Evolutionary conservation across 306 rosid genomes (phyloP), one percentile per base, ranked within the genome.

Genomic region (Lathyrus sativus): DNA sequence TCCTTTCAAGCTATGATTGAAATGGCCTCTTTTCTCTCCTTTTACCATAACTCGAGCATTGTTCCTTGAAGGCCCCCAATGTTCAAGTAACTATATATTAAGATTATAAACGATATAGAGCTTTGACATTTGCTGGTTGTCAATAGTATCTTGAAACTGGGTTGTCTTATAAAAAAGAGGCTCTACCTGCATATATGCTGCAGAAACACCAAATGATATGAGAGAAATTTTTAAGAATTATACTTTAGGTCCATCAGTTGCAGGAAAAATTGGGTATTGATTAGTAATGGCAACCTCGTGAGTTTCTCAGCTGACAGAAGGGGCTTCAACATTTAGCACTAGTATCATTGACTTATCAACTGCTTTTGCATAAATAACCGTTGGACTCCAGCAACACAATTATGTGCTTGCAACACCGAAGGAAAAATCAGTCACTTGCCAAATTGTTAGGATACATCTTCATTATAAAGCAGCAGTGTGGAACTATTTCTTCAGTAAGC

Each of bases 361-460:
- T 35, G 9, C 2, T 35, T 35, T 35, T 35, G 9, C 39, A 35
- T 35, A 35, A 7, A 35, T 7, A 7, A 6, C 9, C 39, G 2
- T 14, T 56, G 4, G 18, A 42, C 37, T 62, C 37, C 53, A 11
- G 33, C 44, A 69, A 7, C 33, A 41, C 22, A 12, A 8, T 38
- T 22, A 31, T 9, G 39, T 45, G 49, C 38, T 45, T 71, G 60
- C 37, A 60, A 60, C 28, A 28, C 5, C 13, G 64, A 54, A 38
- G 22, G 1, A 6, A 57, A 42, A 39, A 57, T 5, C 29, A 19
- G 60, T 35, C 28, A 24, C 29, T 42, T 73, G 7, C 3, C 2
- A 24, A 29, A 64, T 55, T 64, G 15, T 72, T 41, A 26, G 24
- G 14, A 29, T 41, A 11, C 15, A 51, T 7, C 53, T 42, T 54